Base-by-base conservation (phyloP, 108 stramenopile species). In the Fragilaria crotonensis region DNA sequence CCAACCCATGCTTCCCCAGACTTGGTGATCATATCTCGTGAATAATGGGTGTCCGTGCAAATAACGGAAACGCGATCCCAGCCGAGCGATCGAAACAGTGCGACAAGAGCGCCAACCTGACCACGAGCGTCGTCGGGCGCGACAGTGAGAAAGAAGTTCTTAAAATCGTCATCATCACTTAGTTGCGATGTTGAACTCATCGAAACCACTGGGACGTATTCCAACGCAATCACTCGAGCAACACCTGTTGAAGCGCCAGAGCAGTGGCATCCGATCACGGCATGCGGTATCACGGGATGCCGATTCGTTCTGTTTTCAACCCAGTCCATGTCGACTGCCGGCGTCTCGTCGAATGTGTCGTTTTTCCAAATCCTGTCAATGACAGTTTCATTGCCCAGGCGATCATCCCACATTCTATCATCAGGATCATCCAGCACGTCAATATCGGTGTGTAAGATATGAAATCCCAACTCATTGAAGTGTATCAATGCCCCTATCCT, bases 51-150 rank as follows among this genome's bases (percentile, higher is more conserved):
- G 0, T 64, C 63, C 4, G 63, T 64, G 17, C 30, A 19, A 9
- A 64, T 14, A 25, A 64, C 52, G 7, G 41, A 21, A 25, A 64
- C 45, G 17, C 26, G 20, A 4, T 64, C 25, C 63, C 63, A 64
- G 4, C 44, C 54, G 19, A 64, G 47, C 25, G 7, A 55, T 25
- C 14, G 4, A 20, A 64, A 19, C 14, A 33, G 18, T 46, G 31
- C 23, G 4, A 55, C 49, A 4, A 64, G 33, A 28, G 0, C 63
- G 4, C 53, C 54, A 7, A 55, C 63, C n/a, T 64, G 31, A 11
- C 63, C 63, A 23, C 44, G 36, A 9, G 26, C 41, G n/a, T 64
- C 54, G 18, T 45, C 33, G 29, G 63, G 63, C 17, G 61, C 28
- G 30, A 62, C 51, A n/a, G 33, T 30, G 44, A 36, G 54, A 4